phyloP scores from a whole-genome alignment of 805 yeast species.

The Saccharomycopsis synnaedendra region DNA sequence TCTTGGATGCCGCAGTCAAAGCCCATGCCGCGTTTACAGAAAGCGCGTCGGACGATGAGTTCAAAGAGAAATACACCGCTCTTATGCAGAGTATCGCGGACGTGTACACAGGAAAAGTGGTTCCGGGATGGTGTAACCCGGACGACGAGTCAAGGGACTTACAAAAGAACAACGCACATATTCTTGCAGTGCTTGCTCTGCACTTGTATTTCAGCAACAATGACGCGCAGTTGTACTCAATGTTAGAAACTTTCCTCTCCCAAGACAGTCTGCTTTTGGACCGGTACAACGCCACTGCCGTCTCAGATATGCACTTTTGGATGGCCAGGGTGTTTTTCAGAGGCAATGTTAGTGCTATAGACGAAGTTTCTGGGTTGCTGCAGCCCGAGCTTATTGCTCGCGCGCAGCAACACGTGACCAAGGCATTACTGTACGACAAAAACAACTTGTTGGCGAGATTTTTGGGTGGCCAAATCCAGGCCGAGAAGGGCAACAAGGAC shows the following conservation, averaged over 20 bases:
- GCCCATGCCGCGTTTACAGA: constrained; percentile 51
- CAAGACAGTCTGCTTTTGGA: constrained; percentile 17
- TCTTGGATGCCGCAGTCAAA: constrained; percentile 55
- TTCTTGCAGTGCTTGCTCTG: constrained; percentile 56
- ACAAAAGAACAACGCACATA: constrained; percentile 42
- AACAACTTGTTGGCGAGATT: constrained; percentile 58
- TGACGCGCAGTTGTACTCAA: constrained; percentile 44
- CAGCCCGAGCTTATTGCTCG: constrained; percentile 25
- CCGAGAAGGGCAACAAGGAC: constrained; percentile 58
- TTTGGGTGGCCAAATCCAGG: constrained; percentile 81
- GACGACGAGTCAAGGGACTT: constrained; percentile 22
- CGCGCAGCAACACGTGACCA: constrained; percentile 64
- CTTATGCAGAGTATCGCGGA: constrained; percentile 33
- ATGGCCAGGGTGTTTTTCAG: constrained; percentile 63
- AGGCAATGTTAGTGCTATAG: neutral
- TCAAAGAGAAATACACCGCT: constrained; percentile 43
- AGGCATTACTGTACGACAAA: constrained; percentile 55
- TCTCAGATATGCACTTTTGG: constrained; percentile 72
- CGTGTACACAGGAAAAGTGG: constrained; percentile 3
- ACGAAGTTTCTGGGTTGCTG: neutral
- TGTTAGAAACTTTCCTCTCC: constrained; percentile 32
- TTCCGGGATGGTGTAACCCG: neutral
- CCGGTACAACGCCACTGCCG: constrained; percentile 29
- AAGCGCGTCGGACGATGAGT: constrained; percentile 49
- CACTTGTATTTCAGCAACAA: constrained; percentile 64